These are phyloP conservation scores for Entomophthora muscae DNA, from an alignment of 371 early-diverging fungal genomes.

Conservation along the genomic window DNA sequence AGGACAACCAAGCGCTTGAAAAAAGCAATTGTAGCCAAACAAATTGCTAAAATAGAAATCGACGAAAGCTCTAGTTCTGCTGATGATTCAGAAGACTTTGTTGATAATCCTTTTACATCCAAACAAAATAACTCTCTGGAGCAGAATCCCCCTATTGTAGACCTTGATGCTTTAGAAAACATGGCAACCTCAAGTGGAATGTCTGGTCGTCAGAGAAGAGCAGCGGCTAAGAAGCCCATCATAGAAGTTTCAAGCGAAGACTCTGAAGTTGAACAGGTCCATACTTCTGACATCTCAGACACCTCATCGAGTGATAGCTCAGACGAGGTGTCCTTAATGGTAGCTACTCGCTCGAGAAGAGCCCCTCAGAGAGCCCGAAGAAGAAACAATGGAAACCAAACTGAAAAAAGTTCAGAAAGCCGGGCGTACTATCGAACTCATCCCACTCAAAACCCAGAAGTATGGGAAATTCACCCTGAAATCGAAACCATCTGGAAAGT, in stretches of 20 bases:
- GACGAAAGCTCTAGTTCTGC: not conserved
- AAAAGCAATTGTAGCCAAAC: not conserved
- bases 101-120: not conserved
- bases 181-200: not conserved
- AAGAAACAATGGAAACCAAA: not conserved
- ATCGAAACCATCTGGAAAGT: conserved; percentile 47
- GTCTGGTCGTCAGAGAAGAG: not conserved
- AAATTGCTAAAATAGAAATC: not conserved
- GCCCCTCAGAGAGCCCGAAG: not conserved
- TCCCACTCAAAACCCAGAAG: conserved; percentile 8
- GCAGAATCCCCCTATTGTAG: too few relatives aligned
- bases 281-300: not conserved
- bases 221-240: not conserved
- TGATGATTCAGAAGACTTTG: not conserved
- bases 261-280: not conserved
- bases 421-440: not conserved
- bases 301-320: not conserved
- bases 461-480: conserved; percentile 35
- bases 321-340: not conserved
- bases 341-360: not conserved
- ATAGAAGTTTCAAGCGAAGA: not conserved
- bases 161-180: too few relatives aligned
- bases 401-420: not conserved
- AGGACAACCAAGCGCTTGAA: not conserved
- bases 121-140: not conserved